Evolutionary conservation across 1,284 basidiomycete genomes (phyloP).

Genomic region (Bjerkandera adusta): DNA sequence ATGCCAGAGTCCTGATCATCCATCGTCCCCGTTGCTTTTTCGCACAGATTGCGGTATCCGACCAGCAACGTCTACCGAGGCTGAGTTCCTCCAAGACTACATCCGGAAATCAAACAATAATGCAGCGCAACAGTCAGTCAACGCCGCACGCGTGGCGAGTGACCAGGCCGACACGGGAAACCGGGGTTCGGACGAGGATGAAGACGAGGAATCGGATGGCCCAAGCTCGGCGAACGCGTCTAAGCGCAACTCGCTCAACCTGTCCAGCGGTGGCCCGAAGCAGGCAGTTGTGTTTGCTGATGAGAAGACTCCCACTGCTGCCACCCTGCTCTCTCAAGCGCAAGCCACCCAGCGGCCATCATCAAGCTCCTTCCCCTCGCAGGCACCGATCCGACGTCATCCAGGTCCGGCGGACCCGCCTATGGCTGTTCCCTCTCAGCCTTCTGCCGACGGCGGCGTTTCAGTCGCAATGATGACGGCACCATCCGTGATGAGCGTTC

Average conservation of each 20-base stretch:
- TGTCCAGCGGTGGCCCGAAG: slow-evolving; percentile 66
- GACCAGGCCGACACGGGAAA: slow-evolving; percentile 55
- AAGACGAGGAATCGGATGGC: slow-evolving; percentile 80
- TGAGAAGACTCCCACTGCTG: slow-evolving; percentile 82
- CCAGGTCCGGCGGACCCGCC: slow-evolving; percentile 51
- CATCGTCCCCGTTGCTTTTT: slow-evolving; percentile 19
- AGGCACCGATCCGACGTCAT: slow-evolving; percentile 74
- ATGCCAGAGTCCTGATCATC: slow-evolving; percentile 30
- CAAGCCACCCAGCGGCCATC: slow-evolving; percentile 61
- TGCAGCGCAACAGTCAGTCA: slow-evolving; percentile 69
- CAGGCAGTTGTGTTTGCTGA: slow-evolving; percentile 48
- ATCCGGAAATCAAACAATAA: slow-evolving; percentile 86
- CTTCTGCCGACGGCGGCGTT: slow-evolving; percentile 46
- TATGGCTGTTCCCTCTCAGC: slow-evolving; percentile 46
- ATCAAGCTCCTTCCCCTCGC: slow-evolving; percentile 56
- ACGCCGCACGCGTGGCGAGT: slow-evolving; percentile 63
- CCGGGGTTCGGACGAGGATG: slow-evolving; percentile 74
- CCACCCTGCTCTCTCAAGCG: slow-evolving; percentile 70
- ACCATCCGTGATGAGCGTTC: slow-evolving; percentile 54
- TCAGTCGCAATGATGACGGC: slow-evolving; percentile 42
- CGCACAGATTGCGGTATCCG: slow-evolving; percentile 82
- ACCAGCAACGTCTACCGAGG: slow-evolving; percentile 83
- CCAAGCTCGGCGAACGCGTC: slow-evolving; percentile 58
- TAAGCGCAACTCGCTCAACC: slow-evolving; percentile 70
- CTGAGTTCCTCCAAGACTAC: slow-evolving; percentile 87